These are phyloP conservation scores for Dictyostelium firmibasis DNA, from an alignment of 78 protist species.

Conservation along the genomic window DNA sequence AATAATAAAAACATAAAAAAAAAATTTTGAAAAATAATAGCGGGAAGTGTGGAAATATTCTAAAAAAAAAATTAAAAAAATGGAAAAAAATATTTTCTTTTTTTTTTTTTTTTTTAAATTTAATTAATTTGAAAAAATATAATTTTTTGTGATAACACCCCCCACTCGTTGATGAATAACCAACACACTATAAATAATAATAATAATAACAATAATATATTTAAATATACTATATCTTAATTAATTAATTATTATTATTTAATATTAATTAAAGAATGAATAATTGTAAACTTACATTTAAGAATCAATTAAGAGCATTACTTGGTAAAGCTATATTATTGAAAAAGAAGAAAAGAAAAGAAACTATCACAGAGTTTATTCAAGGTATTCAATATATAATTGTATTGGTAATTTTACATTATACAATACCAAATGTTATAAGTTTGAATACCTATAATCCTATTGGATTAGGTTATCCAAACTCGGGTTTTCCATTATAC, in stretches of 20 bases:
- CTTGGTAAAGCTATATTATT: neutral
- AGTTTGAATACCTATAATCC: neutral
- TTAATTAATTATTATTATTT: too few relatives aligned
- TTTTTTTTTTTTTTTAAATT: too few relatives aligned
- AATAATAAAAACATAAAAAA: neutral
- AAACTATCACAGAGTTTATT: neutral
- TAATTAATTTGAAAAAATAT: too few relatives aligned
- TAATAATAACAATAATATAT: too few relatives aligned
- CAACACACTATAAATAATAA: too few relatives aligned
- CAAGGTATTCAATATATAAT: neutral
- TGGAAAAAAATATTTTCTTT: too few relatives aligned
- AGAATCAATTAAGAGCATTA: neutral
- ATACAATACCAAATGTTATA: neutral
- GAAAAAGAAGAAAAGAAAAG: neutral
- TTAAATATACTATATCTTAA: too few relatives aligned
- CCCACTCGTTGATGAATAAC: too few relatives aligned
- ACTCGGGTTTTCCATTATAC: neutral
- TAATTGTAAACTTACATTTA: neutral
- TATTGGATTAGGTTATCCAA: neutral
- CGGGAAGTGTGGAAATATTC: too few relatives aligned
- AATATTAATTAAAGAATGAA: too few relatives aligned
- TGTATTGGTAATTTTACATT: neutral
- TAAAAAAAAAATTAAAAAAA: too few relatives aligned
- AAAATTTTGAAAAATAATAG: neutral
- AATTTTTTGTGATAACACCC: too few relatives aligned